phyloP scores from a whole-genome alignment of 495 filamentous ascomycete genomes.

The Xylaria castorea region DNA sequence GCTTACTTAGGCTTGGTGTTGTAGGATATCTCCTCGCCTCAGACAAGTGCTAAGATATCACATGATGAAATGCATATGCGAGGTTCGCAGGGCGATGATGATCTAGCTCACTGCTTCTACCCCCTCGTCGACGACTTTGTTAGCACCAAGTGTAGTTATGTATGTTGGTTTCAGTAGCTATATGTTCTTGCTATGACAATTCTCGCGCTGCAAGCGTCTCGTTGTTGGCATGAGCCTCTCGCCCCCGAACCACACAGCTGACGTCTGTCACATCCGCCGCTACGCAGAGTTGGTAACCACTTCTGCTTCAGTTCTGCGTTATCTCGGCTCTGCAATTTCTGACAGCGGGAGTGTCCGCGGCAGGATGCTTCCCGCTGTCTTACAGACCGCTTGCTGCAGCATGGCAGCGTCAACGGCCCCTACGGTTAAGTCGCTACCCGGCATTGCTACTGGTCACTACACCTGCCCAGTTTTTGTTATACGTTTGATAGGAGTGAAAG shows the following conservation, averaged over 20 bases:
- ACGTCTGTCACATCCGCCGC: not conserved
- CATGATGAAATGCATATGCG: constrained; percentile 31
- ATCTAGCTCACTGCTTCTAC: not conserved
- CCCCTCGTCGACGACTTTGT: not conserved
- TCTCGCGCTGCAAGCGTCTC: not conserved
- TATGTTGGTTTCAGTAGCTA: constrained; percentile 10
- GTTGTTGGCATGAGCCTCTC: constrained; percentile 20
- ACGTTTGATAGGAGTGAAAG: not conserved
- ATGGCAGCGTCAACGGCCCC: constrained; percentile 11
- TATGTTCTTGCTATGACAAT: constrained; percentile 5
- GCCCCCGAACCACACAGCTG: not conserved
- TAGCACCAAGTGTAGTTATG: not conserved
- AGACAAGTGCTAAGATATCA: constrained; percentile 8
- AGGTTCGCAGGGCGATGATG: not conserved
- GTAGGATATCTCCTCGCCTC: not conserved
- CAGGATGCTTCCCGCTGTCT: constrained; percentile 10
- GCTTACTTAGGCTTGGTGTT: not conserved
- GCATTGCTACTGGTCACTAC: not conserved
- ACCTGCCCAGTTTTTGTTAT: not conserved
- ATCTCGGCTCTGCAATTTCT: constrained; percentile 20
- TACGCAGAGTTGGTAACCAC: not conserved
- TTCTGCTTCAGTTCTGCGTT: not conserved
- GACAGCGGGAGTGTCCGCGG: constrained; percentile 13
- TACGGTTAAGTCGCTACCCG: constrained; percentile 26
- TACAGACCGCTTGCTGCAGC: constrained; percentile 19